Evolutionary conservation across 352 stramenopile species (phyloP), one percentile per base, ranked within the genome.

Genomic region (Globisporangium canariense): DNA sequence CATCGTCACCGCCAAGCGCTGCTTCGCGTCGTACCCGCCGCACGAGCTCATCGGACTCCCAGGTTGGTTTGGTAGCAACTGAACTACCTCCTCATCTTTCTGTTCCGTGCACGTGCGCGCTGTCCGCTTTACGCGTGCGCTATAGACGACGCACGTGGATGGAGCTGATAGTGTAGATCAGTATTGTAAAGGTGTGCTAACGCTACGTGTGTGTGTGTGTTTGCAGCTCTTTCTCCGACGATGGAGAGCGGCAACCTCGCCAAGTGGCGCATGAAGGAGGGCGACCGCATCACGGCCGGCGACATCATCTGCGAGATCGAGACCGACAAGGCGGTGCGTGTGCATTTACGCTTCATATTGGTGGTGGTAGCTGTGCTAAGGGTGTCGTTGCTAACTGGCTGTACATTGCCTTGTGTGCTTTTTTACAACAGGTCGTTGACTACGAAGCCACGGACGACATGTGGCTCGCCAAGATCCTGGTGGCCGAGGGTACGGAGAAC

Each of bases 361-460:
- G 2, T 30, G 4, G 1, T 18, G 20, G 7, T 63, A 10, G n/a
- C n/a, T 36, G 5, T 60, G 20, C 20, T 9, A 9, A n/a, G 22
- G n/a, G 47, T 34, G 25, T 18, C 4, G 6, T 9, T 18, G 25
- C 25, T 28, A 28, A 30, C 13, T 54, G 13, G n/a, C 46, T 45
- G 18, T 36, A 10, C 11, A n/a, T 38, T 32, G 30, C 30, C 56
- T 18, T 40, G 7, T 30, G 54, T 2, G 18, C 28, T 50, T 16
- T 10, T 7, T 54, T 20, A 22, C 47, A 14, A 25, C 53, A 79
- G 73, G 73, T 97, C n/a, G 97, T 99, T 52, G 97, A 99, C 77
- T 99, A 98, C 73, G 97, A 99, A 77, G 90, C 94, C 10, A 97
- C 98, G 73, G 97, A 99, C 74, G 97, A 99, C 61, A 90, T 92